Evolutionary conservation across 345 rosid genomes (phyloP).

Genomic region (Hibiscus syriacus): DNA sequence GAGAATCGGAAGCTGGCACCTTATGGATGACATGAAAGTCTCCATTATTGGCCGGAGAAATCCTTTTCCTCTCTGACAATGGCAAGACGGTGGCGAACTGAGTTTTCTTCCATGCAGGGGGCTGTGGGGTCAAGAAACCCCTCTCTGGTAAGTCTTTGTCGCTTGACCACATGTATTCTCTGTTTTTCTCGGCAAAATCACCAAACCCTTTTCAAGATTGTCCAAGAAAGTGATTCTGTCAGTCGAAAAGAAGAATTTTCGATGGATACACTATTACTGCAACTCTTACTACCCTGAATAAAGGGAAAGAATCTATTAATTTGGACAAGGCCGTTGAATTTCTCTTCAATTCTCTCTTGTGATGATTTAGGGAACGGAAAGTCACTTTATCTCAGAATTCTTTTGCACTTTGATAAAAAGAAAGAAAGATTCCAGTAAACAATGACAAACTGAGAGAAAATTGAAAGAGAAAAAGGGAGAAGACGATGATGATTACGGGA

Average conservation of each 20-base stretch:
- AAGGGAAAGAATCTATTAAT: no score
- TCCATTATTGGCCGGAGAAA: constrained; percentile 26
- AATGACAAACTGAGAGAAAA: background rate
- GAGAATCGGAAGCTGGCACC: constrained; percentile 76
- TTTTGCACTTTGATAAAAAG: background rate
- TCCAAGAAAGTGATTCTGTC: constrained; percentile 5
- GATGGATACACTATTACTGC: background rate
- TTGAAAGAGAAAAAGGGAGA: background rate
- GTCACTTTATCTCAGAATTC: background rate
- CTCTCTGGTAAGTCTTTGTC: constrained; percentile 22
- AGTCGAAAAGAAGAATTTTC: background rate
- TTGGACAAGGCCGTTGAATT: no score
- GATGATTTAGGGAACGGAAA: background rate
- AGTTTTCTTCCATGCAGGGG: constrained; percentile 30
- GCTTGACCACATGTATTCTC: constrained; percentile 29
- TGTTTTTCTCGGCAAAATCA: background rate
- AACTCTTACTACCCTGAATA: background rate
- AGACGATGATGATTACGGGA: background rate
- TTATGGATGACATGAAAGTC: constrained; percentile 65
- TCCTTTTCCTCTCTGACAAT: constrained; percentile 45
- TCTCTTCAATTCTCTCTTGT: background rate
- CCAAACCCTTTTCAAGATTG: constrained; percentile 2
- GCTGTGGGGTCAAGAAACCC: constrained; percentile 48
- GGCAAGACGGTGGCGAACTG: constrained; percentile 22
- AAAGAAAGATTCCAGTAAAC: background rate